Percentiles rank a stretch among this genome's conserved stretches.
phyloP scores from a whole-genome alignment of 306 rosid species.

The Alnus rubra region DNA sequence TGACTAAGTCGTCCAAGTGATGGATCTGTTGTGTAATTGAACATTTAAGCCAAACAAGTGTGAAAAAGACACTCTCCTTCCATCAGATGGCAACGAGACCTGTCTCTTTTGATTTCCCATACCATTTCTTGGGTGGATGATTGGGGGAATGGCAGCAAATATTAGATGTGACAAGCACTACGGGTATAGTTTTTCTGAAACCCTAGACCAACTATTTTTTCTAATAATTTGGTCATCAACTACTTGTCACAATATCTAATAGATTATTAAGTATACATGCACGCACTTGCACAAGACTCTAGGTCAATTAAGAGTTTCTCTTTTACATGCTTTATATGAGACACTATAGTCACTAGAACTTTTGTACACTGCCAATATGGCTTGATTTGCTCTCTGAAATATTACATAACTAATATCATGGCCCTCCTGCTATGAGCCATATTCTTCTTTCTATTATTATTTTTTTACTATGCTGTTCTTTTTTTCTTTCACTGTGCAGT shows the following conservation, averaged over 20 bases:
- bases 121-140: background rate
- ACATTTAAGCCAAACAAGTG: background rate
- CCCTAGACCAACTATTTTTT: background rate
- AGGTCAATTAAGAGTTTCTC: background rate
- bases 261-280: background rate
- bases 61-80: background rate
- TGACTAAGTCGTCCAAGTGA: background rate
- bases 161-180: background rate
- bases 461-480: conserved; percentile 53
- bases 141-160: background rate
- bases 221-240: background rate
- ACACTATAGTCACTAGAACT: background rate
- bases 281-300: background rate
- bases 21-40: background rate
- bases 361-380: background rate
- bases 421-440: background rate
- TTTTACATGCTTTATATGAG: background rate
- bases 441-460: background rate
- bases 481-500: conserved; percentile 40
- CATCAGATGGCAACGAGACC: background rate
- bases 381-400: background rate
- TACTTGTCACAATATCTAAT: background rate
- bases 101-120: background rate
- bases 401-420: background rate
- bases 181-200: background rate